Conservation (phyloP, 2,329 filamentous ascomycete species). For the Paracamarosporium sp. region DNA sequence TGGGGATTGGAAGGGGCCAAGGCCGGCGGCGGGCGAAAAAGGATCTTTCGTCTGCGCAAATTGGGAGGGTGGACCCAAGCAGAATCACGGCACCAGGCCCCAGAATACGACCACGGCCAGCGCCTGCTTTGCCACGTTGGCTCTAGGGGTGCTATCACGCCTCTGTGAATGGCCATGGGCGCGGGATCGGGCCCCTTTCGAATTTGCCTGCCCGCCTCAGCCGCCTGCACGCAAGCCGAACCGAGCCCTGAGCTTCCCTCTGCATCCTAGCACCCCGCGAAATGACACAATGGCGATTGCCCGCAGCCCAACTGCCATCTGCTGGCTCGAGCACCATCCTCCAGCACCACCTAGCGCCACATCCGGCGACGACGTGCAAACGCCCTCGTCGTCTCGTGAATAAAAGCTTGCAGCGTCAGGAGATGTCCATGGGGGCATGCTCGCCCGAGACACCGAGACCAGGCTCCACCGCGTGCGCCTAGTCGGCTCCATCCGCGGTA, state of each 20-base stretch:
- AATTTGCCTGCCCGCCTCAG: conserved; percentile 23
- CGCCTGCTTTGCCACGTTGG: conserved; percentile 15
- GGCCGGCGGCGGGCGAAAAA: conserved; percentile 26
- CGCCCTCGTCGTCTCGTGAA: neutral
- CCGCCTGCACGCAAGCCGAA: conserved; percentile 22
- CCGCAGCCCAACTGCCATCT: neutral
- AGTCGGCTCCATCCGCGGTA: neutral
- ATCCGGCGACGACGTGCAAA: too few species aligned
- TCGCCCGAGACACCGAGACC: neutral
- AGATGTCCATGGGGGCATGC: neutral
- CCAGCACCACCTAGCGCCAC: neutral
- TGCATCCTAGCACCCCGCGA: conserved; percentile 27
- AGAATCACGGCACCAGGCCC: conserved; percentile 14
- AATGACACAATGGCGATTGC: conserved; percentile 24
- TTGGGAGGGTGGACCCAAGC: too few species aligned
- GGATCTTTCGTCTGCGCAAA: conserved; percentile 8
- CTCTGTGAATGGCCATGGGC: conserved; percentile 9
- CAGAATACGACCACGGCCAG: conserved; percentile 7
- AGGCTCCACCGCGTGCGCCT: neutral
- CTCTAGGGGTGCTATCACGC: conserved; percentile 1
- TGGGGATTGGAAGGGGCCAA: conserved; percentile 21
- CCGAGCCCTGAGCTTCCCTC: neutral
- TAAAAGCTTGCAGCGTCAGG: neutral
- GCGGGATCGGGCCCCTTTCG: conserved; percentile 1
- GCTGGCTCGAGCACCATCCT: neutral